Conservation (phyloP, 441 rosid species). For the Aleurites moluccanus region DNA sequence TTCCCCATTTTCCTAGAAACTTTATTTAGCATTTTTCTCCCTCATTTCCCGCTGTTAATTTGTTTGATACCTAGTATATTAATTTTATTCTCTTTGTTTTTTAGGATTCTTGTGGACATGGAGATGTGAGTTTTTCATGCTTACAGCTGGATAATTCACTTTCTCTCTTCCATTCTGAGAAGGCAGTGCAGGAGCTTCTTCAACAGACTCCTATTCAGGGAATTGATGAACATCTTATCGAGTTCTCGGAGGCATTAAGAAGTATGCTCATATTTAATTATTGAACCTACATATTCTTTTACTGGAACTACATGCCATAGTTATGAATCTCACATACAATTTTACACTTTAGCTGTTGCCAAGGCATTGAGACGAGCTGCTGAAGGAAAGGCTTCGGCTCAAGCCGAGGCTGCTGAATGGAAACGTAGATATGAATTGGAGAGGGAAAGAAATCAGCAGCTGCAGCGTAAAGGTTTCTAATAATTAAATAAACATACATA, state of each 20-base stretch:
- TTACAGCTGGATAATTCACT: slow-evolving; percentile 51
- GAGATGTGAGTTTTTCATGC: slow-evolving; percentile 44
- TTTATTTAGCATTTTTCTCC: background rate
- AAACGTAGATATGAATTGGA: slow-evolving; percentile 89
- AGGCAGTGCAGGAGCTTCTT: slow-evolving; percentile 85
- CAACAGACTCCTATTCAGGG: slow-evolving; percentile 75
- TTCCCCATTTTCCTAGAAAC: background rate
- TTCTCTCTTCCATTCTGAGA: slow-evolving; percentile 64
- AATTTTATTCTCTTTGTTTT: slow-evolving; percentile 16
- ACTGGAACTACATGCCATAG: slow-evolving; percentile 2
- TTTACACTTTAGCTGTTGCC: slow-evolving; percentile 72
- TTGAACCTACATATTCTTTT: slow-evolving; percentile 11
- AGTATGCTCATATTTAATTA: slow-evolving; percentile 46
- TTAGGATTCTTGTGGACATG: slow-evolving; percentile 56
- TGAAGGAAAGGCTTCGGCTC: slow-evolving; percentile 95
- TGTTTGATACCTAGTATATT: background rate
- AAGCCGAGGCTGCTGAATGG: slow-evolving; percentile 99
- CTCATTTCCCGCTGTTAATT: background rate
- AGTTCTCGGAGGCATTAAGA: slow-evolving; percentile 94
- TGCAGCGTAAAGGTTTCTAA: slow-evolving; percentile 64
- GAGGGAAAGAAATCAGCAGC: slow-evolving; percentile 52
- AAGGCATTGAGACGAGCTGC: slow-evolving; percentile 93
- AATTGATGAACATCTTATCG: slow-evolving; percentile 84
- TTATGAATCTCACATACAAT: slow-evolving; percentile 4
- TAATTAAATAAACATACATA: slow-evolving; percentile 12